A percentile compares a stretch with the other conserved stretches of the same genome.
Conservation (phyloP, 768 basidiomycete genomes). For the Termitomyces sp. region DNA sequence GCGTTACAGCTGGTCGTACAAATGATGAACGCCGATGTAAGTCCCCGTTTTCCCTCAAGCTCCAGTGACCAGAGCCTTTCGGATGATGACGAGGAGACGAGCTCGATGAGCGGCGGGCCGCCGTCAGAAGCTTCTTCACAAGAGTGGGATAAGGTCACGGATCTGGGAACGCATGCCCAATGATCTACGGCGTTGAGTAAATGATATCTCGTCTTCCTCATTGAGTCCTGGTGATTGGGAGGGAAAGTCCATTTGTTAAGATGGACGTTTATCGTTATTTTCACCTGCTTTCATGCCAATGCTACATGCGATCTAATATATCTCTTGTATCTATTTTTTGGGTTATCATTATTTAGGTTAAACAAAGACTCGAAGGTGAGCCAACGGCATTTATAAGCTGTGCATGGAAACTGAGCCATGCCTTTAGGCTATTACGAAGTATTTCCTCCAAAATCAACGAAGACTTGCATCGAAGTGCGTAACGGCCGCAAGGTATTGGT, state of each 20-base stretch:
- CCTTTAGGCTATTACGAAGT: constrained; percentile 64
- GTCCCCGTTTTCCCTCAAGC: constrained; percentile 40
- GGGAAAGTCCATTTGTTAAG: constrained; percentile 12
- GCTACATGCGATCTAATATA: constrained; percentile 58
- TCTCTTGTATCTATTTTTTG: constrained; percentile 30
- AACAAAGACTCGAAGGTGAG: constrained; percentile 74
- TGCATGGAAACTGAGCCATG: constrained; percentile 6
- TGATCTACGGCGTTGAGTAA: constrained; percentile 10
- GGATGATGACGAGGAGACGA: constrained; percentile 48
- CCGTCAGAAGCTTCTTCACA: constrained; percentile 87
- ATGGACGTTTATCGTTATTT: constrained; percentile 12
- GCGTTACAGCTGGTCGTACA: constrained; percentile 62
- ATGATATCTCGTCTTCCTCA: constrained; percentile 1
- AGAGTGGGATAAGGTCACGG: constrained; percentile 87
- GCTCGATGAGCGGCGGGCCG: constrained; percentile 58
- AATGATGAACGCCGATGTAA: constrained; percentile 85
- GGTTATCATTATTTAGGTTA: constrained; percentile 42
- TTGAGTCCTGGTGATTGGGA: constrained; percentile 10
- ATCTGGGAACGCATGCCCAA: constrained; percentile 53
- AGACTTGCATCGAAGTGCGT: constrained; percentile 54
- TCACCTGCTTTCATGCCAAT: constrained; percentile 7
- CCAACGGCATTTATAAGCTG: constrained; percentile 14
- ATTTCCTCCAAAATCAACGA: constrained; percentile 72
- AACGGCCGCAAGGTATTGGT: constrained; percentile 50
- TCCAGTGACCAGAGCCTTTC: constrained; percentile 19